Base-by-base conservation (phyloP, 306 rosid species). In the Dryas drummondii region DNA sequence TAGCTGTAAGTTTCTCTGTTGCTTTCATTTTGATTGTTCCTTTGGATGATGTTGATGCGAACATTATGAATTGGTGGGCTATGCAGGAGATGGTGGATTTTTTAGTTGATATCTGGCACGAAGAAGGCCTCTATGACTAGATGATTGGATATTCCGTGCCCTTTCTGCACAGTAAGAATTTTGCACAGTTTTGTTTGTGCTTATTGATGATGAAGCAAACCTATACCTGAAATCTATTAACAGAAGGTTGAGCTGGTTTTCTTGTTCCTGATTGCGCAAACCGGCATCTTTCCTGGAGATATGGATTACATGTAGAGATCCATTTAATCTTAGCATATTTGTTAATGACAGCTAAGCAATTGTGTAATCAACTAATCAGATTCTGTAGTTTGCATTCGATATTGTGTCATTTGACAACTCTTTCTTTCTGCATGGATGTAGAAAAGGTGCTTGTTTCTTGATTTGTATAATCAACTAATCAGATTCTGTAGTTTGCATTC, bases 61-160 rank as follows among this genome's bases (percentile, higher is more conserved):
- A 63, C 47, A 54, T 22, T 26, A 68, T 53, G n/a, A 45, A 9
- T 26, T 75, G 74, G 74, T 68, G 77, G 51, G 13, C 79, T 82
- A 65, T 82, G 86, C 89, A 93, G 96, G 90, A 83, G 70, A 87
- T 90, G 90, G 96, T 93, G 62, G 85, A 84, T 62, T 87, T 86
- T 81, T 82, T 90, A 71, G 88, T 88, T 71, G 87, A 86, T 71
- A 72, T 83, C 68, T 93, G 94, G 96, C 85, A 76, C 0, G 90
- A 87, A 73, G 91, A 83, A 51, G 94, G 91, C 78, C 92, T 88
- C 17, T 84, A 80, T 65, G 91, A 88, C 80, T 88, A 87, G 85
- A 66, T 62, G 75, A 79, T 65, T 51, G 76, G 60, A 76, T 49
- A 70, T 50, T 13, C 46, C 47, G 49, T 27, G 15, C 7, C 5